Base-by-base conservation (phyloP, 805 yeast species). In the Kregervanrija delftensis region DNA sequence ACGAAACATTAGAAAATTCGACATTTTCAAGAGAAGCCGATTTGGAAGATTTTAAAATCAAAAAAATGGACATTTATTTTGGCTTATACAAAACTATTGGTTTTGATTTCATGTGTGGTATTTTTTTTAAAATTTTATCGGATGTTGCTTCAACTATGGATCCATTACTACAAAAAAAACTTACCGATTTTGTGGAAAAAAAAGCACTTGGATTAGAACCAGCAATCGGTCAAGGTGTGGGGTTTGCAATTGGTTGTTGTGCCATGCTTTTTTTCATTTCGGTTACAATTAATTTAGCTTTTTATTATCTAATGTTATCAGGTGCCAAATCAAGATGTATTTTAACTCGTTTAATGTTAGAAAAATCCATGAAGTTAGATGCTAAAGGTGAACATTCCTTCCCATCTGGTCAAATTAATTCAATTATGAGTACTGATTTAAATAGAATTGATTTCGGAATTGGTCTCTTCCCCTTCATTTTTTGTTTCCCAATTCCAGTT, bases 381-480 rank as follows among this genome's bases (percentile, higher is more conserved):
- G 73, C 80, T 8, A 71, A 68, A 42, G 79, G 90, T 4, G 76
- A 72, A 41, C 81, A 80, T 54, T 67, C 72, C 47, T 86, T 68
- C 57, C 81, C 95, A 1, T 71, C 76, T 34, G 86, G 93, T 45
- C 80, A 78, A 49, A 73, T 89, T 45, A 86, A 91, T 33, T 79
- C 88, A 10, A 65, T 88, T 57, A 79, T 88, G 66, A 85, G 90
- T 44, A 79, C 95, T 0, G 96, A 89, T 61, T 66, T 88, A 37
- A 73, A 87, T 31, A 77, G 96, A 60, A 71, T 88, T 32, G 96
- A 86, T 60, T 73, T 85, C 51, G 86, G 89, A 8, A 59, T 81
- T 33, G 81, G 79, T 1, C 81, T 80, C 48, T 79, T 82, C 55
- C 86, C 86, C 12, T 79, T 83, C 53, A 55, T 81, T 31, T 60